phyloP scores from a whole-genome alignment of 2,329 filamentous ascomycete species.

The Chaetomiaceae sp. region DNA sequence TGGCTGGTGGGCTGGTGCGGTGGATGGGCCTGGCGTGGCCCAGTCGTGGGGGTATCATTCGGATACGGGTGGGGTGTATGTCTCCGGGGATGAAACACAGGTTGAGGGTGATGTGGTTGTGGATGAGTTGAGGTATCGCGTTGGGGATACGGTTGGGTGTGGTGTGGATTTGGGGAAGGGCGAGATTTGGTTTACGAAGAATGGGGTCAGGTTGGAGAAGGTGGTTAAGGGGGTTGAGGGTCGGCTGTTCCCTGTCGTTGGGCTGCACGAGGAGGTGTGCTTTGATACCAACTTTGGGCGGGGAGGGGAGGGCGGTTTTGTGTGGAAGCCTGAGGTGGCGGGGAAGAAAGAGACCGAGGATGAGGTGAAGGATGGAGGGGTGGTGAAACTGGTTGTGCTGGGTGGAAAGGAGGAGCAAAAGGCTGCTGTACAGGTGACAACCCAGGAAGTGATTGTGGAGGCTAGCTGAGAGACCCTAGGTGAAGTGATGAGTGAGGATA shows the following conservation, averaged over 20 bases:
- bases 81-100: conserved; percentile 5
- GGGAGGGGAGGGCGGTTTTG: conserved; percentile 5
- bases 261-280: conserved; percentile 13
- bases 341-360: background rate
- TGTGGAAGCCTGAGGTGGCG: conserved; percentile 6
- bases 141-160: conserved; percentile 19
- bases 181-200: conserved; percentile 20
- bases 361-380: background rate
- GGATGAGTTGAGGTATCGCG: conserved; percentile 3
- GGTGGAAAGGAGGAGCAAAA: background rate
- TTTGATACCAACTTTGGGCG: conserved; percentile 21
- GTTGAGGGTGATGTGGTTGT: background rate
- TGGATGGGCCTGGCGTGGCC: background rate
- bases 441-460: background rate
- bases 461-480: too few relatives aligned
- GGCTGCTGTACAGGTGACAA: conserved; percentile 1
- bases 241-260: conserved; percentile 19
- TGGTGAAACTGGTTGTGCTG: conserved; percentile 1
- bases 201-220: conserved; percentile 11
- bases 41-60: conserved; percentile 20
- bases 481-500: too few relatives aligned
- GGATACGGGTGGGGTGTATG: conserved; percentile 16
- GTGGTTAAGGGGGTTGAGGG: conserved; percentile 12
- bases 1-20: conserved; percentile 10
- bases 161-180: conserved; percentile 18